Conservation (phyloP, 306 rosid species). For the Herpetospermum pedunculosum region DNA sequence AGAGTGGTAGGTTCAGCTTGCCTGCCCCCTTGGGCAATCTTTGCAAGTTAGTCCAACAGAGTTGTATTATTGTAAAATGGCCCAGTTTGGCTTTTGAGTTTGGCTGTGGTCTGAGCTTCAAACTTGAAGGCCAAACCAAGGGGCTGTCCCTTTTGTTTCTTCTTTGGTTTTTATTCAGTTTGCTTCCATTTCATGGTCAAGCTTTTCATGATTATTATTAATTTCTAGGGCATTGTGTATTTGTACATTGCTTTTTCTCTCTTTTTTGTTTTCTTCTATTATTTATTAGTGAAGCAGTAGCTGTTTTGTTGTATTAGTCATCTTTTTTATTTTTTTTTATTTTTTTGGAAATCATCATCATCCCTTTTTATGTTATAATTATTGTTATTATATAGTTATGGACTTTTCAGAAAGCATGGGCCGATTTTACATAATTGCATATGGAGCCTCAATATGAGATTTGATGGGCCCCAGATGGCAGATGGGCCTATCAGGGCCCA, state of each 20-base stretch:
- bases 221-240: slow-evolving; percentile 33
- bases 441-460: background rate
- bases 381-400: background rate
- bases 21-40: slow-evolving; percentile 41
- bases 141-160: slow-evolving; percentile 29
- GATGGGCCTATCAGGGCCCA: background rate
- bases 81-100: slow-evolving; percentile 20
- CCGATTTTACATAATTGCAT: background rate
- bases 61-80: slow-evolving; percentile 40
- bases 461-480: background rate
- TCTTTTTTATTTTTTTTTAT: background rate
- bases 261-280: background rate
- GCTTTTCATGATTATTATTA: slow-evolving; percentile 31
- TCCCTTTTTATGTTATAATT: background rate
- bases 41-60: slow-evolving; percentile 25
- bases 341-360: background rate
- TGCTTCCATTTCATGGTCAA: slow-evolving; percentile 51
- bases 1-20: slow-evolving; percentile 50
- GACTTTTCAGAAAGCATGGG: background rate
- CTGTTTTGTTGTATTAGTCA: slow-evolving; percentile 20
- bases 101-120: background rate
- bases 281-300: slow-evolving; percentile 35
- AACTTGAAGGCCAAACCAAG: background rate
- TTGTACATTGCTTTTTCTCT: slow-evolving; percentile 30
- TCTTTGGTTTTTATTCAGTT: slow-evolving; percentile 23